Base-by-base conservation (phyloP, 768 basidiomycete species). In the Pleurotus ostreatus region DNA sequence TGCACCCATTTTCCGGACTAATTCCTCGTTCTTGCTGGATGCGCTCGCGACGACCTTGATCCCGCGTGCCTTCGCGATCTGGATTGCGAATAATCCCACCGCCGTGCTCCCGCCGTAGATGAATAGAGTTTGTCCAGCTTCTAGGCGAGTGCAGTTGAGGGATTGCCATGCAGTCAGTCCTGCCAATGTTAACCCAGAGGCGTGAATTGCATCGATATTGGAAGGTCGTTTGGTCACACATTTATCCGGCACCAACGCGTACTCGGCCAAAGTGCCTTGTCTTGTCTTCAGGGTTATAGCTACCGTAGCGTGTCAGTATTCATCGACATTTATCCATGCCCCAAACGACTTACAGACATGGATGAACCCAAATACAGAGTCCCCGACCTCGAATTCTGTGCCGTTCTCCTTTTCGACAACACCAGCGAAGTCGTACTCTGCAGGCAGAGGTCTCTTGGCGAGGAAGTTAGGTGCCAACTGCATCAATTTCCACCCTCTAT, bases 101-200 rank as follows among this genome's bases (percentile, higher is more conserved):
- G 82, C 70, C 1, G 85, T 81, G 49, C 83, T 85, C 3, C 86
- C 89, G 0, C 88, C 88, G 55, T 88, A 85, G 63, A 92, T 72
- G 60, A 91, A 79, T 3, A 92, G 70, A 1, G 76, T 75, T 61
- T 85, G 83, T 1, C 80, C 83, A 22, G 71, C 62, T 63, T 87
- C 78, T n/a, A 88, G 65, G 25, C 77, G 71, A 1, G 71, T 79
- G 1, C 72, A 64, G 0, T 74, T 63, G 44, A 80, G 74, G 0
- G 74, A 78, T 58, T 83, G 78, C 56, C 82, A 77, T 0, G 86
- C 83, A 0, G 89, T 89, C 46, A 79, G 59, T 2, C 73, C 82
- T 1, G 80, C 79, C n/a, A 88, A 64, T 0, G 80, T 69, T 5
- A 92, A 64, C 0, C 85, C 84, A 1, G 88, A 77, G 0, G 86